Percentiles rank a stretch among this genome's conserved stretches.
Conservation (phyloP, 179 eudicot genomes). For the Vitellaria paradoxa region DNA sequence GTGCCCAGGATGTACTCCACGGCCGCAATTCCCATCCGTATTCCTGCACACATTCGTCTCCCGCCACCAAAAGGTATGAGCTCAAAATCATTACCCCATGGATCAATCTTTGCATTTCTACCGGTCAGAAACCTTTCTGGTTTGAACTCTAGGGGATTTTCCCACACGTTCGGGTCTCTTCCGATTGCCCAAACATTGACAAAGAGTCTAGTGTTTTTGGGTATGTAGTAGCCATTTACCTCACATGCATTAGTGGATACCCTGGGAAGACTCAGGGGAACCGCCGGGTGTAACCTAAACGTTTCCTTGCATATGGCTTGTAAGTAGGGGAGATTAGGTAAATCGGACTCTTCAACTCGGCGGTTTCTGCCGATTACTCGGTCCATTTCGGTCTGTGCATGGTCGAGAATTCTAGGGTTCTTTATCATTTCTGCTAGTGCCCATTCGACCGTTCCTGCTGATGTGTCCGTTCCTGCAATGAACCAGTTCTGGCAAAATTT, state of each 20-base stretch:
- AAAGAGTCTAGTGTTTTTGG: conserved; percentile 17
- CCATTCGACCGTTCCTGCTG: conserved; percentile 22
- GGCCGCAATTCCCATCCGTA: conserved; percentile 20
- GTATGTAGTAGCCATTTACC: conserved; percentile 27
- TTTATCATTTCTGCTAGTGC: conserved; percentile 23
- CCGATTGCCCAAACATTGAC: conserved; percentile 29
- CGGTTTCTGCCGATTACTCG: conserved; percentile 21
- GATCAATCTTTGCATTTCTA: conserved; percentile 15
- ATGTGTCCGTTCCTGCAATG: conserved; percentile 22
- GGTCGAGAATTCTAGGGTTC: conserved; percentile 15
- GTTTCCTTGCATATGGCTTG: conserved; percentile 32
- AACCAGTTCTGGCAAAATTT: conserved; percentile 21
- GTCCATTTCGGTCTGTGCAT: conserved; percentile 24
- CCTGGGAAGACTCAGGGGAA: conserved; percentile 23
- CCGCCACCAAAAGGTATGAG: conserved; percentile 24
- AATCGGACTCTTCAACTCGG: conserved; percentile 20
- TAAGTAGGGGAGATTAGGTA: conserved; percentile 27
- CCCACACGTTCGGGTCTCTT: conserved; percentile 26
- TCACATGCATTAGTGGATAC: conserved; percentile 18
- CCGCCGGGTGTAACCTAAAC: conserved; percentile 24
- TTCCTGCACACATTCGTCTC: conserved; percentile 25
- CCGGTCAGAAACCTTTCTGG: conserved; percentile 21
- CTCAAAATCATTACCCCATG: conserved; percentile 25
- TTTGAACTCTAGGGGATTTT: conserved; percentile 17
- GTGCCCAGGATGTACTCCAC: conserved; percentile 27